Percentiles rank a stretch among this genome's conserved stretches.
Evolutionary conservation across 306 rosid genomes (phyloP).

Genomic region (Malus asiatica): DNA sequence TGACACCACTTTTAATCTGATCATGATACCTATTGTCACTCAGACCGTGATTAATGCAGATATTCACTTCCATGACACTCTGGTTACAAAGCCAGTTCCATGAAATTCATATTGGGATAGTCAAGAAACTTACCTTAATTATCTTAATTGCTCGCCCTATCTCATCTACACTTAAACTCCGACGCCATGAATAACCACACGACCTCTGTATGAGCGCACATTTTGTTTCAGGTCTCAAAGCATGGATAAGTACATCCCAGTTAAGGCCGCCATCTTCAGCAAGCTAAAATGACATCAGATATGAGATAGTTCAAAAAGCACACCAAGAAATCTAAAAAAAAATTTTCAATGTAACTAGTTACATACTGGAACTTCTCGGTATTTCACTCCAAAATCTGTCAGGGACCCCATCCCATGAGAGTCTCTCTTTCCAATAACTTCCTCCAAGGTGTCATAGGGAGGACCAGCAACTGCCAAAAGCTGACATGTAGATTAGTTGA

Average conservation of each 20-base stretch:
- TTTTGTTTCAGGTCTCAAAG: conserved; percentile 69
- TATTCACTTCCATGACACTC: neutral
- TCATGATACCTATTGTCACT: neutral
- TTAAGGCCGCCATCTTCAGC: conserved; percentile 78
- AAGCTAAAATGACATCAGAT: conserved; percentile 40
- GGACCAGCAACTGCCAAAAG: conserved; percentile 98
- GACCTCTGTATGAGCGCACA: conserved; percentile 93
- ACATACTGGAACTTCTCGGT: conserved; percentile 88
- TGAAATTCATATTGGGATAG: neutral
- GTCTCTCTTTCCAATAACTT: conserved; percentile 90
- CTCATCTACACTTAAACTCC: conserved; percentile 71
- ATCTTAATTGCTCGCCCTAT: conserved; percentile 66
- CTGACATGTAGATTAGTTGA: conserved; percentile 57
- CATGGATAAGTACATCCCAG: conserved; percentile 55
- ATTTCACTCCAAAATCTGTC: conserved; percentile 79
- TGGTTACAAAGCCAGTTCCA: neutral
- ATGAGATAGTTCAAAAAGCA: conserved; percentile 12
- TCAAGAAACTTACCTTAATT: conserved; percentile 53
- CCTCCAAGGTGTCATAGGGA: conserved; percentile 92
- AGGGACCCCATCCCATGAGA: conserved; percentile 77
- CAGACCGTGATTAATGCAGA: neutral
- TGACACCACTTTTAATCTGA: neutral
- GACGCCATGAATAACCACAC: conserved; percentile 94
- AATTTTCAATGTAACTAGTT: neutral
- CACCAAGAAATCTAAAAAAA: neutral